Evolutionary conservation across 495 filamentous ascomycete genomes (phyloP).

Genomic region (Pyronema omphalodes): DNA sequence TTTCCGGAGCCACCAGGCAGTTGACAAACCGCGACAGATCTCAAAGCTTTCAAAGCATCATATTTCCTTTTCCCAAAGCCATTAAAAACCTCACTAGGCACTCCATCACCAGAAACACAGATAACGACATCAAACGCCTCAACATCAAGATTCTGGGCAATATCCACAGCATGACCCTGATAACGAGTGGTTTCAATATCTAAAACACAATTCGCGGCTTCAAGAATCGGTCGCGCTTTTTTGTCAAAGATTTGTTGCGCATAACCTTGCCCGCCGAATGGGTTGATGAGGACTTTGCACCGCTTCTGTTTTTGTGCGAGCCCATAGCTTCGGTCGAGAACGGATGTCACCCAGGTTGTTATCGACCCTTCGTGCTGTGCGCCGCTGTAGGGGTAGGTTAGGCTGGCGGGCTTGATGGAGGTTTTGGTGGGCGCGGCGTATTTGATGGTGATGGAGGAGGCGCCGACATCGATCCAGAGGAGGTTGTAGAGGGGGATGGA

Average conservation of each 20-base stretch:
- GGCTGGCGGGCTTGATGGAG: slow-evolving; percentile 36
- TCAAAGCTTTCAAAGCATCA: slow-evolving; percentile 59
- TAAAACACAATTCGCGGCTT: slow-evolving; percentile 57
- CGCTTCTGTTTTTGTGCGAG: slow-evolving; percentile 49
- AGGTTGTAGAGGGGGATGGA: slow-evolving; percentile 64
- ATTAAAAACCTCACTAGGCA: slow-evolving; percentile 90
- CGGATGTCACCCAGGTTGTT: too few species aligned
- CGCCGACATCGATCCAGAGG: slow-evolving; percentile 51
- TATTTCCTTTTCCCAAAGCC: slow-evolving; percentile 55
- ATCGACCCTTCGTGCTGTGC: too few species aligned
- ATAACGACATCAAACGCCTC: slow-evolving; percentile 66
- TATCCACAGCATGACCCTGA: slow-evolving; percentile 58
- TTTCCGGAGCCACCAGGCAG: slow-evolving; percentile 88
- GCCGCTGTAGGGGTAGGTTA: slow-evolving; percentile 47
- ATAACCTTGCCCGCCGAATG: slow-evolving; percentile 66
- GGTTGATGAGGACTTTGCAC: slow-evolving; percentile 78
- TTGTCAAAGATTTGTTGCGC: slow-evolving; percentile 56
- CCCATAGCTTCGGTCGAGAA: too few species aligned
- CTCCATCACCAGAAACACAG: slow-evolving; percentile 79
- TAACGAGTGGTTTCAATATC: slow-evolving; percentile 58
- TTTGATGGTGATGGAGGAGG: slow-evolving; percentile 48
- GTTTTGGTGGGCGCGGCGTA: slow-evolving; percentile 45
- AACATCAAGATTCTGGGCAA: slow-evolving; percentile 61
- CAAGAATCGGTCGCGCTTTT: slow-evolving; percentile 65
- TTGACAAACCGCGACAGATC: slow-evolving; percentile 67